Evolutionary conservation across 306 rosid genomes (phyloP).

Genomic region (Delonix regia): DNA sequence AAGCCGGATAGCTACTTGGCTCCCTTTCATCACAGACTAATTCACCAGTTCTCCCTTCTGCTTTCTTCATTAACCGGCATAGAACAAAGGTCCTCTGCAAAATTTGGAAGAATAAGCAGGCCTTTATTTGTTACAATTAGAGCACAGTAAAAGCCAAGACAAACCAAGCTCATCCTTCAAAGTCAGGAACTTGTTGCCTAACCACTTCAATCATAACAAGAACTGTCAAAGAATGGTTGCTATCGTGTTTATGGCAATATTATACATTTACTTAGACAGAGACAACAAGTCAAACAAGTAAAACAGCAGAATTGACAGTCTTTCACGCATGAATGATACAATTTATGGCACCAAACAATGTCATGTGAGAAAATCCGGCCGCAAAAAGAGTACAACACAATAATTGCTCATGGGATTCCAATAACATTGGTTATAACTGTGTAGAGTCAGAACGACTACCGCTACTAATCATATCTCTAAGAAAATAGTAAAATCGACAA

Average conservation of each 20-base stretch:
- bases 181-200: too few relatives aligned
- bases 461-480: neutral
- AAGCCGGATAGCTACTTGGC: slow-evolving; percentile 13
- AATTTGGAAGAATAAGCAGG: slow-evolving; percentile 27
- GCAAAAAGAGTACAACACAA: neutral
- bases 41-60: slow-evolving; percentile 19
- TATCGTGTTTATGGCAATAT: neutral
- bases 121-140: neutral
- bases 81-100: slow-evolving; percentile 55
- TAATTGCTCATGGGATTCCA: neutral
- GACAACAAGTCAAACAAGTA: neutral
- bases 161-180: too few relatives aligned
- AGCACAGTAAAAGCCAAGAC: too few relatives aligned
- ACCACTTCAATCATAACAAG: neutral
- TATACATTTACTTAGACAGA: neutral
- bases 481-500: neutral
- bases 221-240: neutral
- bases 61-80: slow-evolving; percentile 47
- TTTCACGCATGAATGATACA: neutral
- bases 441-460: neutral
- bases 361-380: neutral
- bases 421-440: slow-evolving; percentile 15
- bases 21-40: slow-evolving; percentile 25
- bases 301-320: too few relatives aligned
- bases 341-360: neutral